Conservation (phyloP, 352 stramenopile species). For the Globisporangium polare region DNA sequence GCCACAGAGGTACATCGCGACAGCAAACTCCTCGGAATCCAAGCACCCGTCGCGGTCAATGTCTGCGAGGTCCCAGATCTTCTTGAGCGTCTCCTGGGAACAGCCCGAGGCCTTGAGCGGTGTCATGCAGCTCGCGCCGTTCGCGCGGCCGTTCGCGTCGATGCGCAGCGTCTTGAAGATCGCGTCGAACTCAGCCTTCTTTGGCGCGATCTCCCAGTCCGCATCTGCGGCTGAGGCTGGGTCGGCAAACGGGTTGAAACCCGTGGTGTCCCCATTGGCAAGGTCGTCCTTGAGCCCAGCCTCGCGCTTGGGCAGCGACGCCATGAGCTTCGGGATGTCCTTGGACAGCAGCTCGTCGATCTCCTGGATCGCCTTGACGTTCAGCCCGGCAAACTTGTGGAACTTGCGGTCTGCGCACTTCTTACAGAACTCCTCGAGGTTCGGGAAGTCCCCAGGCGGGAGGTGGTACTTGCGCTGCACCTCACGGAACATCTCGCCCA, state of each 20-base stretch:
- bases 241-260: conserved; percentile 34
- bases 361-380: conserved; percentile 94
- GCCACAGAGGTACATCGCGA: conserved; percentile 87
- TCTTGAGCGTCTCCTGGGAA: conserved; percentile 66
- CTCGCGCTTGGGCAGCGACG: conserved; percentile 61
- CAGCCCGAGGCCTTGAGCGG: conserved; percentile 66
- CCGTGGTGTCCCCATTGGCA: conserved; percentile 5
- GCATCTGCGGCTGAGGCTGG: conserved; percentile 5
- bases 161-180: conserved; percentile 71
- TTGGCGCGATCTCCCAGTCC: conserved; percentile 65
- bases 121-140: conserved; percentile 71
- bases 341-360: conserved; percentile 97
- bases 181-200: conserved; percentile 80
- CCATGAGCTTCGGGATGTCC: conserved; percentile 95
- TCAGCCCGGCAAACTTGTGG: conserved; percentile 89
- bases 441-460: conserved; percentile 92
- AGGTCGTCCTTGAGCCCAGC: conserved; percentile 5
- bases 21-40: conserved; percentile 88
- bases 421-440: conserved; percentile 85
- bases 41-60: conserved; percentile 86
- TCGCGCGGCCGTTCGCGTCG: conserved; percentile 53
- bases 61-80: conserved; percentile 90
- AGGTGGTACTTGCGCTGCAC: conserved; percentile 98
- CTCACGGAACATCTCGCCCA: conserved; percentile 95
- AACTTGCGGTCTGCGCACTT: conserved; percentile 89